Evolutionary conservation across 306 rosid genomes (phyloP).

Genomic region (Malus asiatica): DNA sequence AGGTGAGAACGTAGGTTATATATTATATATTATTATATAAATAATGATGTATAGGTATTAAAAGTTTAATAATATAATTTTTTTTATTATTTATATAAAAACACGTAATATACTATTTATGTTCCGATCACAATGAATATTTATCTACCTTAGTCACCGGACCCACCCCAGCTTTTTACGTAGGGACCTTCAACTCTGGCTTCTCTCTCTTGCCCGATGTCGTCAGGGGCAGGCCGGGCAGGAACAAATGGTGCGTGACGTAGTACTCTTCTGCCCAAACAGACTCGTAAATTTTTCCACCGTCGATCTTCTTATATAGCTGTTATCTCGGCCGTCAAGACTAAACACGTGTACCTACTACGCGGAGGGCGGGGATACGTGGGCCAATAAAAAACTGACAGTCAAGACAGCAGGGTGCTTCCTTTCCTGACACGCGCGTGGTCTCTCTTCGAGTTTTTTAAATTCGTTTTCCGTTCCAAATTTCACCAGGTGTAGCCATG

Average conservation of each 20-base stretch:
- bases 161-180: background rate
- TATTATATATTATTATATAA: fast-evolving
- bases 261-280: constrained; percentile 12
- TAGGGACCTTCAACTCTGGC: background rate
- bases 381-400: constrained; percentile 18
- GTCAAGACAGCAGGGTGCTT: background rate
- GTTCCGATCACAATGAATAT: fast-evolving
- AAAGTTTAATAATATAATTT: too few relatives aligned
- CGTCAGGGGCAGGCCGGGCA: constrained; percentile 2
- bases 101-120: fast-evolving
- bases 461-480: background rate
- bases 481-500: constrained; percentile 4
- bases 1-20: too few relatives aligned
- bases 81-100: too few relatives aligned
- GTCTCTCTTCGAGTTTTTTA: constrained; percentile 5
- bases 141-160: background rate
- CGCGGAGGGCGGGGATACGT: constrained; percentile 2
- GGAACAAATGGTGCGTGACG: constrained; percentile 8
- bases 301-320: background rate
- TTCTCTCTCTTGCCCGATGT: constrained; percentile 5
- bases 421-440: constrained; percentile 29
- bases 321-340: background rate
- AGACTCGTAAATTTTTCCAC: background rate
- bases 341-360: constrained; percentile 24
- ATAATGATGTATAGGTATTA: too few relatives aligned